A percentile compares a stretch with the other conserved stretches of the same genome.
Conservation (phyloP, 441 rosid species). For the Populus hybrid region DNA sequence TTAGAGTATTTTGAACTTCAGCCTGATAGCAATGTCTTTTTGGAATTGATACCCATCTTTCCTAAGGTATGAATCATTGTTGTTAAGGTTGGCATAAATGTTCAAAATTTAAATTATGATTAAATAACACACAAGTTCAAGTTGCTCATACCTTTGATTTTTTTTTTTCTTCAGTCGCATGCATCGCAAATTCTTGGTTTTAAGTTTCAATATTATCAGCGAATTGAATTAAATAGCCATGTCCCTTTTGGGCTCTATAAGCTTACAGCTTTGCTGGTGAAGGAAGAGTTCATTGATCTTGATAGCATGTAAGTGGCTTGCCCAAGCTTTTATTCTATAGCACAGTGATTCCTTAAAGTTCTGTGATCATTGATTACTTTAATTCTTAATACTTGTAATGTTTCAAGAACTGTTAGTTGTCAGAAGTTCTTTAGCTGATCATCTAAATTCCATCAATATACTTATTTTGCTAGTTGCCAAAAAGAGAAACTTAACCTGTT, state of each 20-base stretch:
- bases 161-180: conserved; percentile 75
- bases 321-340: neutral
- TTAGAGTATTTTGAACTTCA: conserved; percentile 97
- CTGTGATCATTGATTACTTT: neutral
- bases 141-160: conserved; percentile 13
- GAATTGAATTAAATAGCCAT: conserved; percentile 78
- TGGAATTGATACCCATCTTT: conserved; percentile 91
- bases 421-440: neutral
- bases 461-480: neutral
- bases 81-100: neutral
- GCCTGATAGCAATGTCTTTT: conserved; percentile 65
- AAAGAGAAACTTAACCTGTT: neutral
- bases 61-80: conserved; percentile 69
- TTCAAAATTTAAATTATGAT: neutral
- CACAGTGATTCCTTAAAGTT: neutral
- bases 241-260: conserved; percentile 90
- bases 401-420: neutral
- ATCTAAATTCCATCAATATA: neutral
- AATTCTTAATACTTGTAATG: neutral
- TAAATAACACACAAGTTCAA: neutral
- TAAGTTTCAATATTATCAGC: conserved; percentile 97
- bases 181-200: conserved; percentile 99
- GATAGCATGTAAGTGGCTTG: conserved; percentile 82
- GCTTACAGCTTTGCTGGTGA: conserved; percentile 96
- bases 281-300: conserved; percentile 89